Conservation (phyloP, 2,329 filamentous ascomycete genomes). For the Paramyrothecium roridum region DNA sequence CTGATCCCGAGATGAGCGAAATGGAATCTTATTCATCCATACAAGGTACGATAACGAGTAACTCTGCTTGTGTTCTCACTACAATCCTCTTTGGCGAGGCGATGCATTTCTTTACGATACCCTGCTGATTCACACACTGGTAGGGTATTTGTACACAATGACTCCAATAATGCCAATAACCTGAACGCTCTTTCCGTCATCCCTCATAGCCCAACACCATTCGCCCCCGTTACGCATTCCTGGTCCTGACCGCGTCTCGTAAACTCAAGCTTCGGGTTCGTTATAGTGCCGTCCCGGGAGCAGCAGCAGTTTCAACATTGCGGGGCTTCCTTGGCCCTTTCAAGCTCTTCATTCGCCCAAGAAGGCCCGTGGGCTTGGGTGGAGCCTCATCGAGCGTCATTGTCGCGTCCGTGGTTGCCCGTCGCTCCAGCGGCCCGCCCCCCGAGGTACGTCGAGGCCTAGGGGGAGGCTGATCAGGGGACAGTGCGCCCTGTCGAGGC, state of each 20-base stretch:
- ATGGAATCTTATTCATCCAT: too few species aligned
- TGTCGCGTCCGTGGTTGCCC: constrained; percentile 57
- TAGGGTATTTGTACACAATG: background rate
- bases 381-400: constrained; percentile 35
- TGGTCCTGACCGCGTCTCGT: constrained; percentile 5
- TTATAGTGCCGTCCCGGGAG: constrained; percentile 39
- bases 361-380: constrained; percentile 57
- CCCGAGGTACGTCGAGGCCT: constrained; percentile 32
- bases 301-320: constrained; percentile 29
- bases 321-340: constrained; percentile 59
- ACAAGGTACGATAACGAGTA: background rate
- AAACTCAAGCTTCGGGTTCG: constrained; percentile 16
- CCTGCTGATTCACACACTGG: background rate
- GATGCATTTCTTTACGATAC: background rate
- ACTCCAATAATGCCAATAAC: background rate
- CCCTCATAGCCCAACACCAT: background rate
- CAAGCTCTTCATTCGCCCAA: constrained; percentile 79
- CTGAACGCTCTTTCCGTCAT: constrained; percentile 2
- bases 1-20: too few species aligned
- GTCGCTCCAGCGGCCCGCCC: constrained; percentile 55
- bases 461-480: constrained; percentile 58
- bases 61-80: background rate
- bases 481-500: constrained; percentile 31
- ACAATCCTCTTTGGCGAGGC: background rate
- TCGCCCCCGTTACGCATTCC: background rate